Evolutionary conservation across 2,329 filamentous ascomycete genomes (phyloP), one percentile per base, ranked within the genome.

Genomic region (Zymoseptoria brevis): DNA sequence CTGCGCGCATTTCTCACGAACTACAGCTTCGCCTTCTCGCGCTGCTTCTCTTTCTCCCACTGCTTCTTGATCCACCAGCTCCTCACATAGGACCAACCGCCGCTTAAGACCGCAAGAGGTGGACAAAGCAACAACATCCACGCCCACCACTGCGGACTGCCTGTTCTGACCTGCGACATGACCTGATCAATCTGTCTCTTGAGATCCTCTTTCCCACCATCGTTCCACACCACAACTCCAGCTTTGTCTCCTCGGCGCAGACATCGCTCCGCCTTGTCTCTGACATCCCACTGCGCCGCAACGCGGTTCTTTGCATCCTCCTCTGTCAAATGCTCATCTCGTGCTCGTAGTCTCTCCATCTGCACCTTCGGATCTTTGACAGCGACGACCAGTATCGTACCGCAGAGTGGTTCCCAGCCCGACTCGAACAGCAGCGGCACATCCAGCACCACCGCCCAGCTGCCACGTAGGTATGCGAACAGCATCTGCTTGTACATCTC

Each of bases 341-440:
- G 78, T 16, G 82, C 84, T 67, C 86, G 81, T 60, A 99, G 75
- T 13, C 94, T 79, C 69, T 82, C 76, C 83, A 96, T 93, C 79
- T 99, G 94, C 53, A 92, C 81, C 62, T 81, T 83, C 0, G 89
- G 87, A 66, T 96, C 89, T 9, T 77, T 79, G 19, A 97, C 91
- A 0, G 87, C 91, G 1, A 97, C 93, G 0, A 99, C 91, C 61
- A 96, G 76, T 16, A 96, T 88, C 0, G 85, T 86, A 3, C 91
- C 91, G 71, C 92, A 96, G 65, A 96, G 83, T 49, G 85, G 79
- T 74, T 99, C 94, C 75, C 96, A 86, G 2, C 86, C 85, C 67
- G 85, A 87, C 79, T 99, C 94, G 68, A 96, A 96, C 50, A 99
- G 80, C 57, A 99, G 78, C 55, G 94, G 94, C 8, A 99, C 87